phyloP scores from a whole-genome alignment of 2,329 filamentous ascomycete genomes.

The Trichoderma sp. region DNA sequence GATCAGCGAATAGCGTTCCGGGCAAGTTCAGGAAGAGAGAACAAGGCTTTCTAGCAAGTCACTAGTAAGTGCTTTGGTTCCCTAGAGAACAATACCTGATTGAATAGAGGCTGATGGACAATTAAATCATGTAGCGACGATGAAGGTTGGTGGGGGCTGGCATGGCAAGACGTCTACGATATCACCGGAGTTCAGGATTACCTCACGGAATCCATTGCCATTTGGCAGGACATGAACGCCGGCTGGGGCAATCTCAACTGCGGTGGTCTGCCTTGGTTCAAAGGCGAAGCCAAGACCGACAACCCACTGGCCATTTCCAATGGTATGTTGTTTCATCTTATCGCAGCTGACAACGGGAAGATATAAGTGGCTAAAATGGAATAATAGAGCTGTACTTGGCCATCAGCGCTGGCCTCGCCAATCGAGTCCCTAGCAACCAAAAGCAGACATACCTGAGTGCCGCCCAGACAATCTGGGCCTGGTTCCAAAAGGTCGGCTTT shows the following conservation, averaged over 20 bases:
- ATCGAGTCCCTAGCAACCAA: slow-evolving; percentile 42
- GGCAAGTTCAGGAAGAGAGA: neutral
- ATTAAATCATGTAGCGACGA: slow-evolving; percentile 37
- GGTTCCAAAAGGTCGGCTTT: slow-evolving; percentile 53
- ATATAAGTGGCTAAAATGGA: neutral
- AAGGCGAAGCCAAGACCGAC: slow-evolving; percentile 57
- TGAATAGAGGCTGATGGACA: neutral
- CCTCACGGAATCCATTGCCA: slow-evolving; percentile 51
- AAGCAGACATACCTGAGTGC: slow-evolving; percentile 47
- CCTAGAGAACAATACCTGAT: too few relatives aligned
- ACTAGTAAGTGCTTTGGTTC: neutral
- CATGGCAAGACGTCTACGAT: slow-evolving; percentile 57
- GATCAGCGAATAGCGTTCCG: neutral
- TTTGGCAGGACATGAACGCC: slow-evolving; percentile 58
- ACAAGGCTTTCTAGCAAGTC: neutral
- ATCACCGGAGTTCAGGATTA: slow-evolving; percentile 49
- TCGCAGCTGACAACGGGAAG: neutral
- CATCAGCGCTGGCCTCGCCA: slow-evolving; percentile 55
- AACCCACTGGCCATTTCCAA: slow-evolving; percentile 39
- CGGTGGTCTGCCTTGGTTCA: slow-evolving; percentile 61
- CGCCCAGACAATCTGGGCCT: slow-evolving; percentile 52
- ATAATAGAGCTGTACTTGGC: slow-evolving; percentile 52
- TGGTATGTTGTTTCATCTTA: neutral
- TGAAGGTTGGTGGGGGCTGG: slow-evolving; percentile 65
- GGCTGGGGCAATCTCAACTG: slow-evolving; percentile 49